phyloP scores from a whole-genome alignment of 179 eudicot species.

The Patellifolia procumbens region DNA sequence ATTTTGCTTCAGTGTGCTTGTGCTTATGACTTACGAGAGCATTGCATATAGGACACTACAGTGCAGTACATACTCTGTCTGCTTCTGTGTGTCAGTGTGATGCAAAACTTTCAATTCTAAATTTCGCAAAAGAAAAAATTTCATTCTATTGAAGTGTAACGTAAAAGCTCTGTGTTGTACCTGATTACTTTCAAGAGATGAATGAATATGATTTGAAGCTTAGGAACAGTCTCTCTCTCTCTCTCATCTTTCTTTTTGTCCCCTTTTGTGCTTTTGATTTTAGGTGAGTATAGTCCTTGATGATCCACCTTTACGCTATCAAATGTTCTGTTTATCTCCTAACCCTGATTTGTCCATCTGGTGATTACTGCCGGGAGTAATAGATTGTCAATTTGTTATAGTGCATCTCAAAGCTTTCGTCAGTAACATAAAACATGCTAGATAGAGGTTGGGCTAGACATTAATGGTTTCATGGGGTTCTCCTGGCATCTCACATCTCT shows the following conservation, averaged over 20 bases:
- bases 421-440: conserved; percentile 9
- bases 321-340: neutral
- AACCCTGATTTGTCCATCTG: neutral
- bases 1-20: neutral
- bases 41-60: neutral
- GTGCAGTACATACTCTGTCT: neutral
- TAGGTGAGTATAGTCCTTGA: neutral
- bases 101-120: neutral
- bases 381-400: neutral
- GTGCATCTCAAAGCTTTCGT: neutral
- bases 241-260: neutral
- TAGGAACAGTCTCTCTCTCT: neutral
- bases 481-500: neutral
- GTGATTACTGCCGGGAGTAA: neutral
- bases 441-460: neutral
- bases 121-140: neutral
- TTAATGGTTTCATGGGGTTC: neutral
- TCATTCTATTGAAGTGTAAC: too few species aligned
- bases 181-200: neutral
- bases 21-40: neutral
- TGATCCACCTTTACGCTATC: neutral
- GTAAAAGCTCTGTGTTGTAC: neutral
- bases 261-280: neutral
- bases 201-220: neutral
- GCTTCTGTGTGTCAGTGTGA: neutral